Evolutionary conservation across 495 filamentous ascomycete species (phyloP).

Genomic region (Sphaerosporella brunnea): DNA sequence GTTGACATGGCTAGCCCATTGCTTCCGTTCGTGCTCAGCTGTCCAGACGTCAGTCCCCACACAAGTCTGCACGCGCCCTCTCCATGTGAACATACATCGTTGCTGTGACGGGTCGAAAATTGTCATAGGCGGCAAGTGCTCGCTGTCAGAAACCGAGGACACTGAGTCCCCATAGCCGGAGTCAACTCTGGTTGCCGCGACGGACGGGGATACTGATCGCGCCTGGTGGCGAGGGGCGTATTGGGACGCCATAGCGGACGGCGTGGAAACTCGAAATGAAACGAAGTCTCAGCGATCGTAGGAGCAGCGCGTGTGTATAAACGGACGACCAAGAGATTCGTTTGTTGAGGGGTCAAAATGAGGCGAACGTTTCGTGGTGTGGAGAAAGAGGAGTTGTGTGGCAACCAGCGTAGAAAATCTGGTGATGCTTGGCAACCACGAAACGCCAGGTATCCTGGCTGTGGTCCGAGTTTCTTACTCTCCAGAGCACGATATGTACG

Average conservation of each 20-base stretch:
- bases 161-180: conserved; percentile 82
- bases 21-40: conserved; percentile 33
- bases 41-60: conserved; percentile 13
- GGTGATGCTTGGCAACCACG: conserved; percentile 1
- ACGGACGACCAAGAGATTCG: background rate
- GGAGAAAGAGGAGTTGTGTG: background rate
- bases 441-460: background rate
- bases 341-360: background rate
- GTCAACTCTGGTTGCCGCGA: conserved; percentile 50
- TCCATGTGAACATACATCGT: conserved; percentile 26
- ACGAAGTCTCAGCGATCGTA: too few relatives aligned
- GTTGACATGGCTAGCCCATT: conserved; percentile 48
- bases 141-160: conserved; percentile 32
- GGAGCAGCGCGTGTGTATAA: background rate
- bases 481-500: background rate
- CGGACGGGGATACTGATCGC: conserved; percentile 16
- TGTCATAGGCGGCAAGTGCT: conserved; percentile 41
- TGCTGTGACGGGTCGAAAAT: conserved; percentile 34
- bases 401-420: conserved; percentile 1
- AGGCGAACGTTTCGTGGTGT: background rate
- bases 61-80: too few relatives aligned
- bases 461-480: background rate
- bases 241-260: conserved; percentile 14
- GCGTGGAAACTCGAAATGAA: conserved; percentile 4
- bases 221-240: conserved; percentile 17